Evolutionary conservation across 352 stramenopile genomes (phyloP).

Genomic region (Pythium myriotylum): DNA sequence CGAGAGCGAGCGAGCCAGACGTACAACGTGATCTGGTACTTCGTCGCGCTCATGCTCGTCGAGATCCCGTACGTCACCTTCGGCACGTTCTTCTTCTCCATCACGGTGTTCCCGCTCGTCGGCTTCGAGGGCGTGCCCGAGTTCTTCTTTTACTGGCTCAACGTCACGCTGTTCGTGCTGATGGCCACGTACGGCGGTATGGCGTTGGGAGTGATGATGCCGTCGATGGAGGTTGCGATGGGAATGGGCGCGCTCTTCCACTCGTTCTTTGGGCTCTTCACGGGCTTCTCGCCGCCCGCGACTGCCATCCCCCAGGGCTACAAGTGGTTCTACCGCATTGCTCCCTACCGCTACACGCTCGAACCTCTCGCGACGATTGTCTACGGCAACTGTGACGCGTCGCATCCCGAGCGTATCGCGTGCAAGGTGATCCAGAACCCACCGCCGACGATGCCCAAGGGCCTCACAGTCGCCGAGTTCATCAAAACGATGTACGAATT

Average conservation of each 20-base stretch:
- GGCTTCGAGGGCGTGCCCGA: background rate
- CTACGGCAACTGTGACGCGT: background rate
- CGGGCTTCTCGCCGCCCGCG: background rate
- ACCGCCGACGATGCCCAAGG: background rate
- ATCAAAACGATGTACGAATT: slow-evolving; percentile 31
- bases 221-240: background rate
- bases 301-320: too few species aligned
- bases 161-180: background rate
- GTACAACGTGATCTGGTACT: too few species aligned
- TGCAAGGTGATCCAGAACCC: background rate
- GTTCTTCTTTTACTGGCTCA: slow-evolving; percentile 8
- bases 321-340: slow-evolving; percentile 46
- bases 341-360: background rate
- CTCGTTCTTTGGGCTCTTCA: background rate
- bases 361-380: slow-evolving; percentile 1
- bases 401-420: background rate
- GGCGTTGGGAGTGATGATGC: slow-evolving; percentile 10
- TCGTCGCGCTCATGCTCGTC: background rate
- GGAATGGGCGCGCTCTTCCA: background rate
- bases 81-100: background rate
- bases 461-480: slow-evolving; percentile 19
- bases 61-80: background rate
- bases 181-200: slow-evolving; percentile 1
- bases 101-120: background rate
- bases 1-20: slow-evolving; percentile 4